Percentiles rank a stretch among this genome's conserved stretches.
Conservation (phyloP, 768 basidiomycete species). For the Gymnopilus junonius region DNA sequence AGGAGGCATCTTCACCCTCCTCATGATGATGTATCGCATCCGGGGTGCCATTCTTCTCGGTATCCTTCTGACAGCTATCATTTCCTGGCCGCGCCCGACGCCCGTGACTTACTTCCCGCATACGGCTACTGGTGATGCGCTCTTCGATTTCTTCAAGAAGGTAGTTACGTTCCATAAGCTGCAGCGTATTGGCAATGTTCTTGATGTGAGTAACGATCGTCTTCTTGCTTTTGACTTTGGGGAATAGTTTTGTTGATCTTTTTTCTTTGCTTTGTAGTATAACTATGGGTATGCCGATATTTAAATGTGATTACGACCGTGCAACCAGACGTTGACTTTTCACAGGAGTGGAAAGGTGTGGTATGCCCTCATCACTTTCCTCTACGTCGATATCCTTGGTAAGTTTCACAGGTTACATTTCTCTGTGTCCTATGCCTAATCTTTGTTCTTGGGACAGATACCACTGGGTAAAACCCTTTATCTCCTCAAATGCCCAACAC, state of each 20-base stretch:
- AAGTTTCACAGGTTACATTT: slow-evolving; percentile 21
- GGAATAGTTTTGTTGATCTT: not conserved
- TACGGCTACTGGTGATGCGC: slow-evolving; percentile 63
- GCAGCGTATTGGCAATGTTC: slow-evolving; percentile 61
- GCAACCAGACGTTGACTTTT: not conserved
- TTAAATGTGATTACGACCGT: not conserved
- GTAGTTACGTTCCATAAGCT: slow-evolving; percentile 78
- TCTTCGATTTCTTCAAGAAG: slow-evolving; percentile 86
- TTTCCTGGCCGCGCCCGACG: slow-evolving; percentile 88
- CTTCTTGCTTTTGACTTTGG: slow-evolving; percentile 21
- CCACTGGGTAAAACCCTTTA: slow-evolving; percentile 43
- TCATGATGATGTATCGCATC: slow-evolving; percentile 85
- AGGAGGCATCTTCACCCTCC: slow-evolving; percentile 79
- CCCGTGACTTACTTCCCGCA: slow-evolving; percentile 84
- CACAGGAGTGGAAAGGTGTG: slow-evolving; percentile 73
- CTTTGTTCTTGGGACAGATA: slow-evolving; percentile 37
- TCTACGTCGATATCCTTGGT: slow-evolving; percentile 88
- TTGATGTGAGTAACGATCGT: slow-evolving; percentile 69
- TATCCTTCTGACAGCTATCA: slow-evolving; percentile 82
- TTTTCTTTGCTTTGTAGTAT: slow-evolving; percentile 38
- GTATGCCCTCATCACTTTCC: slow-evolving; percentile 89
- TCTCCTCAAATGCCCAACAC: not conserved
- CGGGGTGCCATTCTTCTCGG: slow-evolving; percentile 84
- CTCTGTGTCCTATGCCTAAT: not conserved
- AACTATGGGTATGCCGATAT: slow-evolving; percentile 41